Evolutionary conservation across 257 asterid species (phyloP).

Genomic region (Lycium barbarum): DNA sequence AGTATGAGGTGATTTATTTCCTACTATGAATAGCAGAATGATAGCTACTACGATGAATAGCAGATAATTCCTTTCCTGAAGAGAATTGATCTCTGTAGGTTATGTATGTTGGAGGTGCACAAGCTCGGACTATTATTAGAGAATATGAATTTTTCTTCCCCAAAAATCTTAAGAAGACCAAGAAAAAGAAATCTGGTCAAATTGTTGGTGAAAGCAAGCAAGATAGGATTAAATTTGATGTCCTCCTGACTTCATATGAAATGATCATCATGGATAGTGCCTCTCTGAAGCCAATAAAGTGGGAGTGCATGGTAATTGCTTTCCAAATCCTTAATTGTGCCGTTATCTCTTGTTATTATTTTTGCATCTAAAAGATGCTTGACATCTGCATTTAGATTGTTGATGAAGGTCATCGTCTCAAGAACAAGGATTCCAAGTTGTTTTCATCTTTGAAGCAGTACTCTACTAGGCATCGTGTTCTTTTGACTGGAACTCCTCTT

Average conservation of each 20-base stretch:
- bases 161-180: constrained; percentile 76
- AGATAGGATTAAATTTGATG: constrained; percentile 95
- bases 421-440: constrained; percentile 96
- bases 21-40: constrained; percentile 7
- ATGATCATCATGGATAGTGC: constrained; percentile 88
- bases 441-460: constrained; percentile 82
- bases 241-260: constrained; percentile 95
- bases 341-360: constrained; percentile 30
- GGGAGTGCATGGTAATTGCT: constrained; percentile 94
- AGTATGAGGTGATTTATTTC: constrained; percentile 44
- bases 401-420: constrained; percentile 98
- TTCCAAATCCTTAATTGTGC: constrained; percentile 29
- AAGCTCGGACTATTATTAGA: constrained; percentile 80
- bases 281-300: constrained; percentile 85
- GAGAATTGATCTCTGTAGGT: constrained; percentile 63
- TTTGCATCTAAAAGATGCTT: constrained; percentile 34
- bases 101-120: constrained; percentile 91
- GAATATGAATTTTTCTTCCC: constrained; percentile 93
- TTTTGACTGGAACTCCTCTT: constrained; percentile 98
- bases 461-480: constrained; percentile 84
- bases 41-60: constrained; percentile 18
- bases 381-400: constrained; percentile 72
- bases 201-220: constrained; percentile 77
- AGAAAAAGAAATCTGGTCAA: constrained; percentile 84
- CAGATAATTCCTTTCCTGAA: constrained; percentile 35